Evolutionary conservation across 805 yeast genomes (phyloP), one percentile per base, ranked within the genome.

Genomic region (Candida nanaspora): DNA sequence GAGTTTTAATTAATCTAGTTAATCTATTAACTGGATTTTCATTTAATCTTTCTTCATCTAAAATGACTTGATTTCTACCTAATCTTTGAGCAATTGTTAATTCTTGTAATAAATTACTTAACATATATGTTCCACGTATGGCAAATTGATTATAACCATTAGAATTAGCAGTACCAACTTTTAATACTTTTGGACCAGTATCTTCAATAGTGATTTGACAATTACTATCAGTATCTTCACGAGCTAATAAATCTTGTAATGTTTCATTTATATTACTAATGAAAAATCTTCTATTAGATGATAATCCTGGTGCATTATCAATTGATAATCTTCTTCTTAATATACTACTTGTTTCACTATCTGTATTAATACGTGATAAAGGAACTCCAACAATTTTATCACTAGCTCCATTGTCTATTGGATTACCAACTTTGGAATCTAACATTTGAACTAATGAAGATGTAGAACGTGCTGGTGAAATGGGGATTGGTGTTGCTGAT

Each of bases 11-110:
- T 46, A 88, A 68, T 46, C 96, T 69, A 29, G 75, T 69, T 58
- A 88, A 69, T 44, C 96, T 69, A 41, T 70, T 72, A 6, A 87
- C 95, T 0, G 97, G 97, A 55, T 86, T 86, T 61, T 88, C 96
- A 56, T 78, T 83, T 43, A 89, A 69, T 45, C 95, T 63, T 8
- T 80, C 82, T 57, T 88, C 96, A 59, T 87, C 96, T 44, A 88
- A 62, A 38, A 85, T 69, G 69, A 87, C 78, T 53, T 79, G 83
- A 46, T 77, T 79, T 46, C 91, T 71, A 8, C 95, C 95, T 57
- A 80, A 75, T 42, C 83, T 67, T 55, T 84, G 78, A 13, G 96
- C 96, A 45, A 87, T 78, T 0, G 96, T 86, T 48, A 88, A 68
- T 61, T 88, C 97, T 63, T 88, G 96, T 41, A 88, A 68, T 31